Base-by-base conservation (phyloP, 2,329 filamentous ascomycete species). In the Fusarium sp. region DNA sequence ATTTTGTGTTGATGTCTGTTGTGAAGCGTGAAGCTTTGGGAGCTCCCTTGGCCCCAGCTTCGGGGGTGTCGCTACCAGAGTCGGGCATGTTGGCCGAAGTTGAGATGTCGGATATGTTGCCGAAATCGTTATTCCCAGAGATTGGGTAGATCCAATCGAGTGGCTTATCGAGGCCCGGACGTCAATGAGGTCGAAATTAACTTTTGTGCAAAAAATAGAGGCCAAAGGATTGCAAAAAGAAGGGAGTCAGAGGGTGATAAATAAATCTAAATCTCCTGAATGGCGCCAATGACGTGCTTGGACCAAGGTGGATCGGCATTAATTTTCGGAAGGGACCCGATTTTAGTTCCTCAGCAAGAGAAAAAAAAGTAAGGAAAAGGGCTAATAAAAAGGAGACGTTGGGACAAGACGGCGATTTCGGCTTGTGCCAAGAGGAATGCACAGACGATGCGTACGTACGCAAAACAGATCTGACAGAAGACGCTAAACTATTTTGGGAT, bases 1-100 rank as follows among this genome's bases (percentile, higher is more conserved):
- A 75, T 72, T 54, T 51, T 16, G 61, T 58, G 34, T 70, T 65
- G 25, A 75, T 42, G 7, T 75, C 74, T 7, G 58, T 31, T 25
- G 63, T 54, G 60, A 72, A 71, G 46, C 73, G 65, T 62, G 21
- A 25, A 53, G 34, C 25, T 6, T 46, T 45, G 26, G 0, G 12
- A 25, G 4, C 25, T 34, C 58, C 57, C 65, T 71, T 71, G 11
- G 61, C 28, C 18, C 60, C 65, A 26, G 43, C 61, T 58, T 71
- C 68, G 3, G 68, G 68, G 21, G 46, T 71, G 14, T 71, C 68
- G 54, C 68, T 71, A 0, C 50, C 55, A 21, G 68, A 61, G 25
- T 71, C 68, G 57, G 61, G 57, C 68, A 71, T 71, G 0, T 39
- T 39, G 48, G 13, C 52, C 41, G 62, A 66, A 25, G 25, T 7